Conservation (phyloP, 805 yeast species). For the Kuraishia molischiana region DNA sequence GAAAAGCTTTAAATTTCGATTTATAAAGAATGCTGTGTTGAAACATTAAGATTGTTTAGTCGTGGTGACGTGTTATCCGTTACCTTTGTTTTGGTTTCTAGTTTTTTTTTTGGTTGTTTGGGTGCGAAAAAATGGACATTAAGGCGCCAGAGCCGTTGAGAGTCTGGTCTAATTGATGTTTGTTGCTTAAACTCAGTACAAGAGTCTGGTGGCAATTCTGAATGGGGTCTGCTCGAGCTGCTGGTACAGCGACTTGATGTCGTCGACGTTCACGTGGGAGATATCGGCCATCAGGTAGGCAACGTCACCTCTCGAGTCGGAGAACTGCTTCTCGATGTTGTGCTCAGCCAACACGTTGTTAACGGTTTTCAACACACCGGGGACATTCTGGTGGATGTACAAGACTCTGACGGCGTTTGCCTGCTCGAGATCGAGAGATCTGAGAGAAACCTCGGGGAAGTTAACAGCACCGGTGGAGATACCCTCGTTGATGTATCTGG, state of each 20-base stretch:
- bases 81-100: too few relatives aligned
- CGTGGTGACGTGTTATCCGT: too few relatives aligned
- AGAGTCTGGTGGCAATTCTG: constrained; percentile 82
- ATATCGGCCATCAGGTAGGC: constrained; percentile 98
- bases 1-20: too few relatives aligned
- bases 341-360: constrained; percentile 90
- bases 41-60: too few relatives aligned
- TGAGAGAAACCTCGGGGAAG: constrained; percentile 95
- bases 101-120: too few relatives aligned
- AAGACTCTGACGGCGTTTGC: constrained; percentile 85
- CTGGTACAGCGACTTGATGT: constrained; percentile 76
- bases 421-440: constrained; percentile 82
- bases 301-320: constrained; percentile 93
- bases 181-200: constrained; percentile 59
- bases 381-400: constrained; percentile 95
- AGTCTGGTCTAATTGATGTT: too few relatives aligned
- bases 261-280: constrained; percentile 70
- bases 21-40: too few relatives aligned
- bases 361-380: constrained; percentile 96
- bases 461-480: constrained; percentile 90
- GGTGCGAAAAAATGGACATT: too few relatives aligned
- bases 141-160: too few relatives aligned
- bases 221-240: constrained; percentile 83
- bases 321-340: constrained; percentile 95
- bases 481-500: constrained; percentile 95